phyloP scores from a whole-genome alignment of 352 stramenopile species.

The Peronospora tabacina region DNA sequence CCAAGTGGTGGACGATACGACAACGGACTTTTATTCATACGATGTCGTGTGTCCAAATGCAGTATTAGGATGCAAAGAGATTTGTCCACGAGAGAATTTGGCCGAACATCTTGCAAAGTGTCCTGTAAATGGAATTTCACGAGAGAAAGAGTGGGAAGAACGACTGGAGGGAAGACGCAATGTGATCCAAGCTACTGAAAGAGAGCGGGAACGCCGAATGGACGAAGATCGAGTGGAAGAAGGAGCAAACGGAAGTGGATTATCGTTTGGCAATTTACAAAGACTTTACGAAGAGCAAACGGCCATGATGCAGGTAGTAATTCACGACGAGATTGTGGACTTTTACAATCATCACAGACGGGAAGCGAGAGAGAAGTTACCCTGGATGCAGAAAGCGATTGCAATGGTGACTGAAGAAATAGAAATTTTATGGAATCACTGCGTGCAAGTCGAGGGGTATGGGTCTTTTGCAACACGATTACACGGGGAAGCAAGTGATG shows the following conservation, averaged over 20 bases:
- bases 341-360: conserved; percentile 46
- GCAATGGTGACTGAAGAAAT: conserved; percentile 38
- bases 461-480: conserved; percentile 70
- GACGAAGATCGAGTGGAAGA: conserved; percentile 39
- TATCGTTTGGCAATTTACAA: conserved; percentile 65
- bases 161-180: conserved; percentile 51
- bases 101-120: conserved; percentile 57
- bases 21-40: conserved; percentile 71
- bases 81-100: conserved; percentile 65
- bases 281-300: conserved; percentile 78
- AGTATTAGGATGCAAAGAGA: conserved; percentile 68
- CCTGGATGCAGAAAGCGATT: conserved; percentile 52
- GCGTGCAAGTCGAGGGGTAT: conserved; percentile 53
- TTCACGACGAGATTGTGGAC: conserved; percentile 70
- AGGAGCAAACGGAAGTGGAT: conserved; percentile 15
- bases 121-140: conserved; percentile 58
- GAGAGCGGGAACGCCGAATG: conserved; percentile 63
- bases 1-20: conserved; percentile 45
- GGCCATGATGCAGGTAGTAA: conserved; percentile 59
- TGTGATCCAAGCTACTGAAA: conserved; percentile 67
- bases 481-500: conserved; percentile 55
- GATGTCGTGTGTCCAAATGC: conserved; percentile 81
- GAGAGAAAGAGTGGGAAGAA: conserved; percentile 75
- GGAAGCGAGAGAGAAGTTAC: conserved; percentile 28
- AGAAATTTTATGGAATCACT: conserved; percentile 37